Evolutionary conservation across 768 basidiomycete species (phyloP).

Genomic region (Steccherinum ochraceum): DNA sequence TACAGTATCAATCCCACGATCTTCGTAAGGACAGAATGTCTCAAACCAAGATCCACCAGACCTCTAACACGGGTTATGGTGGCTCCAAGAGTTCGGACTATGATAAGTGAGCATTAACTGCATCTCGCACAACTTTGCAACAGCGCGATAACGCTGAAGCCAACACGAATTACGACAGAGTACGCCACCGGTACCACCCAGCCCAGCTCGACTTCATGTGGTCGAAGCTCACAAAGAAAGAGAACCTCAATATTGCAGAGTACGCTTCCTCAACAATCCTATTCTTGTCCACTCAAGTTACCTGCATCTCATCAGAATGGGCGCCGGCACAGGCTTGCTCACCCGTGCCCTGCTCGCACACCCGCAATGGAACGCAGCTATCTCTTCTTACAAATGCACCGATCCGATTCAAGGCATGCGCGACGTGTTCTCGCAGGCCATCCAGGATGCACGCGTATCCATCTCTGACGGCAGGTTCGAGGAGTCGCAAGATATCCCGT

Average conservation of each 20-base stretch:
- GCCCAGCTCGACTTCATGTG: background rate
- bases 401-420: background rate
- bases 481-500: background rate
- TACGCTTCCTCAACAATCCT: too few relatives aligned
- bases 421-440: background rate
- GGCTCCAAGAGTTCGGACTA: too few relatives aligned
- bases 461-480: background rate
- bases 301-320: too few relatives aligned
- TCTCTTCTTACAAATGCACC: background rate
- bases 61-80: too few relatives aligned
- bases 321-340: background rate
- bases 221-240: background rate
- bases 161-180: background rate
- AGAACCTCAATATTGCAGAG: background rate
- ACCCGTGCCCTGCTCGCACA: background rate
- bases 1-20: too few relatives aligned
- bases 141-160: too few relatives aligned
- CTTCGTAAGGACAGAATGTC: too few relatives aligned
- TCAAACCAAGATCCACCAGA: too few relatives aligned
- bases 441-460: background rate
- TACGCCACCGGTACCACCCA: background rate
- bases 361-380: background rate
- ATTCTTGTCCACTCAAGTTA: too few relatives aligned
- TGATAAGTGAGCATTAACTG: too few relatives aligned
- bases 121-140: too few relatives aligned